phyloP scores from a whole-genome alignment of 768 basidiomycete genomes.

The Cubamyces sp. region DNA sequence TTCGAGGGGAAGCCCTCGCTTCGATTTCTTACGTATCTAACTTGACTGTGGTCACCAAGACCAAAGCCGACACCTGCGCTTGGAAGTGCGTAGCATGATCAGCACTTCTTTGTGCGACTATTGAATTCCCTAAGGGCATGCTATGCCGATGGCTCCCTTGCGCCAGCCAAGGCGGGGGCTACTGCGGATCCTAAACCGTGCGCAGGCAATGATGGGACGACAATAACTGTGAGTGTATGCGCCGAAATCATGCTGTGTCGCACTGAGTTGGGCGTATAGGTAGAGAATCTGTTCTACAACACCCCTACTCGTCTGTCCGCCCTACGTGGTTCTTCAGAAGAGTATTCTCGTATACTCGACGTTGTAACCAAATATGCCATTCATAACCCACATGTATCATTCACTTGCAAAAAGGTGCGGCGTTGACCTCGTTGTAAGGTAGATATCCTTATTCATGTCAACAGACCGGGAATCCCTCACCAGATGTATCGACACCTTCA shows the following conservation, averaged over 20 bases:
- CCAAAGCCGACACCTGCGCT: slow-evolving; percentile 76
- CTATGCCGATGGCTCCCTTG: slow-evolving; percentile 79
- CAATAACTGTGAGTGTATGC: slow-evolving; percentile 64
- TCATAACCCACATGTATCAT: slow-evolving; percentile 88
- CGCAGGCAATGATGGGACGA: slow-evolving; percentile 95
- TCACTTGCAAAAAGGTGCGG: slow-evolving; percentile 88
- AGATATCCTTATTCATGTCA: background rate
- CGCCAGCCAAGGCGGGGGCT: slow-evolving; percentile 70
- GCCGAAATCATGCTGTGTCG: background rate
- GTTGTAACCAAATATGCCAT: slow-evolving; percentile 92
- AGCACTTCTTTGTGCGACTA: no score
- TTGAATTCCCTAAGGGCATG: slow-evolving; percentile 56
- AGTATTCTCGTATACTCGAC: slow-evolving; percentile 89
- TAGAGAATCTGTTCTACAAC: slow-evolving; percentile 95
- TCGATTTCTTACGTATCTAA: slow-evolving; percentile 95
- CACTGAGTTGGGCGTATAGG: slow-evolving; percentile 48
- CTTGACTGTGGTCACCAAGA: slow-evolving; percentile 90
- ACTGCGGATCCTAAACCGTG: slow-evolving; percentile 82
- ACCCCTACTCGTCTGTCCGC: slow-evolving; percentile 86
- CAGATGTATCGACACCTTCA: slow-evolving; percentile 82
- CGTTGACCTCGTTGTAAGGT: background rate
- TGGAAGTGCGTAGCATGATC: slow-evolving; percentile 76
- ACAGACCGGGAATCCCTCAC: slow-evolving; percentile 72
- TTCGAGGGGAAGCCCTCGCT: slow-evolving; percentile 95
- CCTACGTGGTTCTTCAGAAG: slow-evolving; percentile 83